Evolutionary conservation across 2,329 filamentous ascomycete species (phyloP).

Genomic region (Hypoxylon sp.): DNA sequence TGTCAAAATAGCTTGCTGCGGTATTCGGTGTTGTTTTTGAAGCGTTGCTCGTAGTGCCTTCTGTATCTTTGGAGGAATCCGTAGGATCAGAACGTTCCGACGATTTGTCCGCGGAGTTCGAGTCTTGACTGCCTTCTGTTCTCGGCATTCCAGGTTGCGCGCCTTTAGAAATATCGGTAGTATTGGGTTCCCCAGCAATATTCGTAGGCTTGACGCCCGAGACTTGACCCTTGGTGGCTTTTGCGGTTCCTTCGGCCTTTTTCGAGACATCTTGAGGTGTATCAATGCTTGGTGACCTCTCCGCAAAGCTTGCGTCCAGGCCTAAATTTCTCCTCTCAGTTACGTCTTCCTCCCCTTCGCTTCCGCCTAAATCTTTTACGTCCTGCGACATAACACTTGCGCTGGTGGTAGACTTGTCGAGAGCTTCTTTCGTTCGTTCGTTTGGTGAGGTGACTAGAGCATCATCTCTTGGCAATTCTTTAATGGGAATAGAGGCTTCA

Average conservation of each 20-base stretch:
- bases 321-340: neutral
- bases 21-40: constrained; percentile 4
- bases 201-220: neutral
- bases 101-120: neutral
- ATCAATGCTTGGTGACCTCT: constrained; percentile 2
- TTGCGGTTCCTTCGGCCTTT: constrained; percentile 32
- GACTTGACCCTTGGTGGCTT: constrained; percentile 7
- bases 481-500: constrained; percentile 3
- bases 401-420: constrained; percentile 1
- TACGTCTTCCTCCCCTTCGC: neutral
- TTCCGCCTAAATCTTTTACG: neutral
- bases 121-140: neutral
- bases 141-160: neutral
- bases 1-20: constrained; percentile 29
- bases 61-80: constrained; percentile 37
- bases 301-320: neutral
- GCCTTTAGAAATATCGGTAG: neutral
- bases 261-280: constrained; percentile 35
- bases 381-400: constrained; percentile 1
- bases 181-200: neutral
- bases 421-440: constrained; percentile 22
- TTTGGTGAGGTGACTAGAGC: constrained; percentile 29
- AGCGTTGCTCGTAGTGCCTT: constrained; percentile 23
- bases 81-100: constrained; percentile 16
- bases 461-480: constrained; percentile 37